Conservation (phyloP, 2,329 filamentous ascomycete species). For the Cercospora citrullina region DNA sequence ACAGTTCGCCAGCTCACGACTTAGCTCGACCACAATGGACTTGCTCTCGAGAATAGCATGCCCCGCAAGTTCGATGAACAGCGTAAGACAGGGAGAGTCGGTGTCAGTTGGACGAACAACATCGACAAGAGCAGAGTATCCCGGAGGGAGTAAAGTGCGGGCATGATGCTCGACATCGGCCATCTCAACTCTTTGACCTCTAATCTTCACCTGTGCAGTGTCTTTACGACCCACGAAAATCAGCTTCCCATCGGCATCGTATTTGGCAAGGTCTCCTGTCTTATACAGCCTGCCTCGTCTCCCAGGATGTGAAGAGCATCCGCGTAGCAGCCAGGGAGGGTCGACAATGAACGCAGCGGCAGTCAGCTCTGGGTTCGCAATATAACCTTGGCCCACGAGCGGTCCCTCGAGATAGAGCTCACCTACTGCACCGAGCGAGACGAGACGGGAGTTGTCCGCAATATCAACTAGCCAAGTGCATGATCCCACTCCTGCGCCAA, state of each 20-base stretch:
- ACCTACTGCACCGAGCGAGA: conserved; percentile 49
- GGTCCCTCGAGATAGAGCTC: conserved; percentile 52
- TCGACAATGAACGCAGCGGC: conserved; percentile 37
- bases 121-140: conserved; percentile 34
- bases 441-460: conserved; percentile 31
- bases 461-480: conserved; percentile 38
- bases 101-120: conserved; percentile 7
- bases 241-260: conserved; percentile 55
- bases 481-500: conserved; percentile 24
- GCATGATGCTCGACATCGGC: conserved; percentile 49
- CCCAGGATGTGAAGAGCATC: conserved; percentile 31
- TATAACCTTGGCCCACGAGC: conserved; percentile 48
- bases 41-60: conserved; percentile 40
- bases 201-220: conserved; percentile 63
- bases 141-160: conserved; percentile 31
- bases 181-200: conserved; percentile 65
- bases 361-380: conserved; percentile 38
- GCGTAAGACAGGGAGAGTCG: neutral
- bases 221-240: conserved; percentile 60
- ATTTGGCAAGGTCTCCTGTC: conserved; percentile 62
- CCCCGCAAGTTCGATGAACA: conserved; percentile 15
- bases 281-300: conserved; percentile 54
- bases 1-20: conserved; percentile 29
- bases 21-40: conserved; percentile 46
- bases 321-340: conserved; percentile 30